Percentiles rank a stretch among this genome's conserved stretches.
Conservation (phyloP, 2,329 filamentous ascomycete genomes). For the Coniochaeta pulveracea region DNA sequence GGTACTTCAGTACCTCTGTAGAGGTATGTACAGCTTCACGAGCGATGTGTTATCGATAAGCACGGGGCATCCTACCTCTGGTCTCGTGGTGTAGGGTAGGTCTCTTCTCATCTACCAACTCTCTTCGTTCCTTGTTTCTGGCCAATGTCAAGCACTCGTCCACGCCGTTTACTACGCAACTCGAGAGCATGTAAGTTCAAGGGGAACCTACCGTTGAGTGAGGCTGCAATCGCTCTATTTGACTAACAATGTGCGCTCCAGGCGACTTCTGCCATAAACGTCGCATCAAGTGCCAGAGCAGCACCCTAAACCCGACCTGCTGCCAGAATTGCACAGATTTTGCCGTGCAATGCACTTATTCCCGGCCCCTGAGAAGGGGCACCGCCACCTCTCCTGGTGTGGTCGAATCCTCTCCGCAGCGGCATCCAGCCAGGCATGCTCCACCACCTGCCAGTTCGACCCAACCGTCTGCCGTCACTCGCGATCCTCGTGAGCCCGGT, state of each 20-base stretch:
- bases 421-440: not conserved
- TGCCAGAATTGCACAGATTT: slow-evolving; percentile 14
- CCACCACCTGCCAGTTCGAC: too few species aligned
- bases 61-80: too few species aligned
- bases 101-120: too few species aligned
- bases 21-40: too few species aligned
- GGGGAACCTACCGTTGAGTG: not conserved
- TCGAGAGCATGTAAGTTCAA: slow-evolving; percentile 6
- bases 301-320: slow-evolving; percentile 4
- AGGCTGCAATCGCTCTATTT: not conserved
- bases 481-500: too few species aligned
- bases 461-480: too few species aligned
- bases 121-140: too few species aligned
- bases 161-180: slow-evolving; percentile 6
- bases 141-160: slow-evolving; percentile 4
- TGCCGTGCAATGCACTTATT: slow-evolving; percentile 12
- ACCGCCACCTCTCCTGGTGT: slow-evolving; percentile 1
- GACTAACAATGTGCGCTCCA: not conserved
- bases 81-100: too few species aligned
- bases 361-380: slow-evolving; percentile 8
- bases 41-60: too few species aligned
- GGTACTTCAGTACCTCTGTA: too few species aligned
- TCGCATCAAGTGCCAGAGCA: slow-evolving; percentile 12
- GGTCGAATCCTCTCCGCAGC: slow-evolving; percentile 9
- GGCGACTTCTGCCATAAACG: slow-evolving; percentile 14